Percentiles rank a stretch among this genome's conserved stretches.
phyloP scores from a whole-genome alignment of 2,329 filamentous ascomycete genomes.

The Chalaropsis thielavioides region DNA sequence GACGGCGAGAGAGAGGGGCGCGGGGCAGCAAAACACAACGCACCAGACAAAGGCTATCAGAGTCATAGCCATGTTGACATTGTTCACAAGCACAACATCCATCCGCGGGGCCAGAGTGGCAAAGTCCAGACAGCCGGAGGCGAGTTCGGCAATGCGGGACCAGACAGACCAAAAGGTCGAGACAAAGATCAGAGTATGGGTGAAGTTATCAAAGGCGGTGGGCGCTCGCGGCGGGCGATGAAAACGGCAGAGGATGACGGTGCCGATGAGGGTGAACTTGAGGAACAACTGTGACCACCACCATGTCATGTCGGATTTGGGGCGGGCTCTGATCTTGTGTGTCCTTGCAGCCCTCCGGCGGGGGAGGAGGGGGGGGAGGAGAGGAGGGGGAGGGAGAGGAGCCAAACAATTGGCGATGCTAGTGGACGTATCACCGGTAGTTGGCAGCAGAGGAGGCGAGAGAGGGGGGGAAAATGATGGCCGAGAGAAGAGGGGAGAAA shows the following conservation, averaged over 20 bases:
- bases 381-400: not conserved
- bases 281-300: slow-evolving; percentile 17
- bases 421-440: not conserved
- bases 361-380: not conserved
- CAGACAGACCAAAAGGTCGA: slow-evolving; percentile 18
- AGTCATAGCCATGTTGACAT: slow-evolving; percentile 19
- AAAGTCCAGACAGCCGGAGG: slow-evolving; percentile 13
- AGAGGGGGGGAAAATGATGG: not conserved
- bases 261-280: slow-evolving; percentile 19
- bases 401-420: not conserved
- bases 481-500: not conserved
- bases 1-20: not conserved
- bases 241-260: slow-evolving; percentile 19
- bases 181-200: slow-evolving; percentile 18
- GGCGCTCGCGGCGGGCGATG: slow-evolving; percentile 19
- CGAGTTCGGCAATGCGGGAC: slow-evolving; percentile 16
- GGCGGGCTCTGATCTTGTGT: not conserved
- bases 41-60: slow-evolving; percentile 18
- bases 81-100: slow-evolving; percentile 16
- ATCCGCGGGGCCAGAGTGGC: slow-evolving; percentile 11
- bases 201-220: slow-evolving; percentile 18
- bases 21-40: slow-evolving; percentile 10
- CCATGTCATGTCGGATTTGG: slow-evolving; percentile 14
- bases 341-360: not conserved
- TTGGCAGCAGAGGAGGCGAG: not conserved